Percentiles rank a stretch among this genome's conserved stretches.
phyloP scores from a whole-genome alignment of 805 yeast genomes.

The Wickerhamiella sergipiensis region DNA sequence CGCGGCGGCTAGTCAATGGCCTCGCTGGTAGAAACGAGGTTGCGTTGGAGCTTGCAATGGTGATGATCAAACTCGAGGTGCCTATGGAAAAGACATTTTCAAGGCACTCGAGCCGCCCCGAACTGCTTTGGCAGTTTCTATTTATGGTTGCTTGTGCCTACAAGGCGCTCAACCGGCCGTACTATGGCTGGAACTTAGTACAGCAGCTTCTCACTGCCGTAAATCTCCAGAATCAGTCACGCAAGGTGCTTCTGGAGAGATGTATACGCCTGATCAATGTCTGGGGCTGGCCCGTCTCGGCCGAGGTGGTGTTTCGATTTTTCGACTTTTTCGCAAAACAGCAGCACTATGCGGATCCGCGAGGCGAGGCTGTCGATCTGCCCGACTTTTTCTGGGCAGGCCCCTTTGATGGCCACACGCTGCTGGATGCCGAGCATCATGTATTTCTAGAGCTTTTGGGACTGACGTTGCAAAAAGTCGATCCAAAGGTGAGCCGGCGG shows the following conservation, averaged over 20 bases:
- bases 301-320: constrained; percentile 8
- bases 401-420: constrained; percentile 11
- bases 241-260: constrained; percentile 1
- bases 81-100: background rate
- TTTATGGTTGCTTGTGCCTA: constrained; percentile 1
- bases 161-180: background rate
- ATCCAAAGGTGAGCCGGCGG: constrained; percentile 2
- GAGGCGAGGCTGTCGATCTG: constrained; percentile 13
- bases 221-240: background rate
- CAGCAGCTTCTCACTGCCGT: background rate
- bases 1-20: background rate
- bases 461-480: constrained; percentile 5
- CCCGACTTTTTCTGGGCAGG: constrained; percentile 11
- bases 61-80: background rate
- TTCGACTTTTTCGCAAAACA: constrained; percentile 13
- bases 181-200: constrained; percentile 1
- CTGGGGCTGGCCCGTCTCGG: constrained; percentile 16
- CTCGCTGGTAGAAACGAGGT: background rate
- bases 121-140: constrained; percentile 4
- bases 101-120: background rate
- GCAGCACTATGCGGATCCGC: constrained; percentile 14
- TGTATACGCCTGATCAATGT: constrained; percentile 5
- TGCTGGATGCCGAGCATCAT: constrained; percentile 7
- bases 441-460: constrained; percentile 18
- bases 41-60: background rate